phyloP scores from a whole-genome alignment of 2,329 filamentous ascomycete species.

The Sclerotinia minor region DNA sequence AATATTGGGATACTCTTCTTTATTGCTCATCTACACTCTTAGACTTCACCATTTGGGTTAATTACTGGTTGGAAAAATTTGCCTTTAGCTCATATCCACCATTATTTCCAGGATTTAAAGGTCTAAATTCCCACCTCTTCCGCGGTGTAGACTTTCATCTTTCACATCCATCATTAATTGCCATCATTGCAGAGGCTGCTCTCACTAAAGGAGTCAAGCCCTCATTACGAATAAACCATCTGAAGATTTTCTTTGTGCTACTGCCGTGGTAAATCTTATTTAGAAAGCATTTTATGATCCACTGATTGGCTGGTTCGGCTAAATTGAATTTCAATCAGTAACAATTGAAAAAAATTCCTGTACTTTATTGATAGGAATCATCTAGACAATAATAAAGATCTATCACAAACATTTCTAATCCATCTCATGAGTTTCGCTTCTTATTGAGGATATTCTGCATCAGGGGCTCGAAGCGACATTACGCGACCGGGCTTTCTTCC shows the following conservation, averaged over 20 bases:
- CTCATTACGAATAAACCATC: too few species aligned
- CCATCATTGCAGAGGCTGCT: too few species aligned
- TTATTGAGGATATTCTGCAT: not conserved
- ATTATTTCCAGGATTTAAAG: not conserved
- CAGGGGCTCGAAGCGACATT: slow-evolving; percentile 6
- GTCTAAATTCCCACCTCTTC: not conserved
- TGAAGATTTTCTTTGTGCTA: too few species aligned
- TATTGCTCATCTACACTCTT: not conserved
- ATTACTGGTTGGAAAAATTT: too few species aligned
- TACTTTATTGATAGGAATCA: not conserved
- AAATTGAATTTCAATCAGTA: not conserved
- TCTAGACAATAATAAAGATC: too few species aligned
- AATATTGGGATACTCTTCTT: not conserved
- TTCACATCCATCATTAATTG: too few species aligned
- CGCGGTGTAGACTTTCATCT: not conserved
- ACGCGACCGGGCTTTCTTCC: not conserved
- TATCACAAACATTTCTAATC: too few species aligned
- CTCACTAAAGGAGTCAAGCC: too few species aligned
- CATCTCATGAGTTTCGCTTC: not conserved
- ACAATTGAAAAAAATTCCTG: not conserved
- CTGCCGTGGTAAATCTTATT: too few species aligned
- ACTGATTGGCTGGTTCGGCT: not conserved
- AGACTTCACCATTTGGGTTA: not conserved
- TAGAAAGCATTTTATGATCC: too few species aligned
- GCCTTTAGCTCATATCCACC: too few species aligned